Evolutionary conservation across 2,329 filamentous ascomycete species (phyloP).

Genomic region (Magnaporthiopsis poae): DNA sequence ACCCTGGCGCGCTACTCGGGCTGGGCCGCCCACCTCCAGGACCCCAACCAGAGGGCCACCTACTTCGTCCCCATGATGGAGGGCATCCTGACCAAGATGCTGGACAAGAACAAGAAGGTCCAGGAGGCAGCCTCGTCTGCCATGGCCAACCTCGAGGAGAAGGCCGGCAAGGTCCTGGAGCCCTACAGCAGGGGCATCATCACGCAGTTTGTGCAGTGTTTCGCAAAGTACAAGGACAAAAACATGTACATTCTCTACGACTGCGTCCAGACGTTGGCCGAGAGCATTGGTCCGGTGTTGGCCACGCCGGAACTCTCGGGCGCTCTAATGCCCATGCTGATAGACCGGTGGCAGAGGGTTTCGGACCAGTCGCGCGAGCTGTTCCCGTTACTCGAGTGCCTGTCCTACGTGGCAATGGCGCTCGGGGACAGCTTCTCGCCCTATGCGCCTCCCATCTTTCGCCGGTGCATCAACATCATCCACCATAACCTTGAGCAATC

Average conservation of each 20-base stretch:
- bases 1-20: constrained; percentile 85
- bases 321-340: constrained; percentile 84
- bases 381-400: constrained; percentile 88
- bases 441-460: constrained; percentile 79
- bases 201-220: constrained; percentile 83
- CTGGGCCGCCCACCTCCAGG: constrained; percentile 73
- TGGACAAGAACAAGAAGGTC: constrained; percentile 94
- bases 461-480: constrained; percentile 80
- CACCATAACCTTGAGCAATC: constrained; percentile 81
- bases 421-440: constrained; percentile 73
- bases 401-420: constrained; percentile 86
- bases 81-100: constrained; percentile 84
- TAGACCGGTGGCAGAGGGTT: constrained; percentile 77
- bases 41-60: constrained; percentile 55
- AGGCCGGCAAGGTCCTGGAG: constrained; percentile 68
- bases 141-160: constrained; percentile 92
- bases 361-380: constrained; percentile 83
- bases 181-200: constrained; percentile 86
- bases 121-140: constrained; percentile 93
- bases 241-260: constrained; percentile 99
- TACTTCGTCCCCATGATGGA: constrained; percentile 97
- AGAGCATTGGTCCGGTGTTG: constrained; percentile 74
- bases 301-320: constrained; percentile 72
- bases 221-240: constrained; percentile 90
- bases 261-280: constrained; percentile 91